Evolutionary conservation across 2,329 filamentous ascomycete species (phyloP).

Genomic region (Beauveria caledonica): DNA sequence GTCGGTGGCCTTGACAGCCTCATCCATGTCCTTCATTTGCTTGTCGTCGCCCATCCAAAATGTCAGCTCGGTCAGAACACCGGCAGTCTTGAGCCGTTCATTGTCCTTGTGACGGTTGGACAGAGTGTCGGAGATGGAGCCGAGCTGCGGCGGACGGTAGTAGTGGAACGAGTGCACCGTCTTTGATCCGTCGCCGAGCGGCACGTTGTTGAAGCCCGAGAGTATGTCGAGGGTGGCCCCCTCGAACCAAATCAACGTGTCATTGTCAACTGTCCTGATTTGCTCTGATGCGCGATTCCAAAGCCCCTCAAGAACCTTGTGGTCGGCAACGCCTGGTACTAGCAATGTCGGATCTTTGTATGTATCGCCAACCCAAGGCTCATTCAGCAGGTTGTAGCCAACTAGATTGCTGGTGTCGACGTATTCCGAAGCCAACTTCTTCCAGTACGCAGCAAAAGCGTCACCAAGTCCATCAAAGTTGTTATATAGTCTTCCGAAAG

Average conservation of each 20-base stretch:
- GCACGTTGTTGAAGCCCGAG: constrained; percentile 15
- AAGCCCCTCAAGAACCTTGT: constrained; percentile 12
- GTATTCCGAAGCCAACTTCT: constrained; percentile 14
- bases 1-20: constrained; percentile 14
- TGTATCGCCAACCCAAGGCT: constrained; percentile 15
- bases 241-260: constrained; percentile 17
- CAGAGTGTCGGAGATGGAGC: constrained; percentile 12
- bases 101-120: constrained; percentile 14
- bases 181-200: constrained; percentile 14
- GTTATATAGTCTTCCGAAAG: constrained; percentile 15
- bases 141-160: constrained; percentile 16
- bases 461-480: constrained; percentile 16
- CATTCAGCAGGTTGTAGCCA: constrained; percentile 16
- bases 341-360: constrained; percentile 14
- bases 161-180: constrained; percentile 17
- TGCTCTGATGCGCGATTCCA: constrained; percentile 15
- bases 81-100: constrained; percentile 14
- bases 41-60: constrained; percentile 16
- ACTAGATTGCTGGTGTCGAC: constrained; percentile 12
- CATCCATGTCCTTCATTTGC: constrained; percentile 13
- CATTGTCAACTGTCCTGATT: constrained; percentile 15
- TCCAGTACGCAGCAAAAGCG: constrained; percentile 15
- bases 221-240: constrained; percentile 14
- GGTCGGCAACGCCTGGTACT: constrained; percentile 14
- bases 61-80: constrained; percentile 15